phyloP scores from a whole-genome alignment of 2,329 filamentous ascomycete species.

The Nemania sp. region DNA sequence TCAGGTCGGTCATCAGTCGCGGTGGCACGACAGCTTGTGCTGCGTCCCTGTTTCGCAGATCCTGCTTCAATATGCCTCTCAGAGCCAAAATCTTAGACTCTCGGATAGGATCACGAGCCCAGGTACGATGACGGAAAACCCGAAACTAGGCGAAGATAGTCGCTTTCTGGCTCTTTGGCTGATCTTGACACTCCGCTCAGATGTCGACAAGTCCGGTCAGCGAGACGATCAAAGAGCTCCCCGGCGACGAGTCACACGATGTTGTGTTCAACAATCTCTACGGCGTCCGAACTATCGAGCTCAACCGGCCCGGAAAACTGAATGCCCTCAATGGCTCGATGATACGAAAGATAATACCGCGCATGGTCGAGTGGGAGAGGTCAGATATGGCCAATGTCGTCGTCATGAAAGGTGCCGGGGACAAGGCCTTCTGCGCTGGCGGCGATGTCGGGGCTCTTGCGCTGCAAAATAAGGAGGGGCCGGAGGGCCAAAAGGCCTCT shows the following conservation, averaged over 20 bases:
- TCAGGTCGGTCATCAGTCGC: slow-evolving; percentile 55
- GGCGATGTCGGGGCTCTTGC: slow-evolving; percentile 87
- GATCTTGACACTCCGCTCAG: slow-evolving; percentile 30
- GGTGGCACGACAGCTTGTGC: slow-evolving; percentile 55
- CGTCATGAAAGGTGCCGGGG: slow-evolving; percentile 86
- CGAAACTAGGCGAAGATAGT: too few relatives aligned
- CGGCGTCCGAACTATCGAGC: slow-evolving; percentile 87
- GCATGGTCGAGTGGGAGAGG: slow-evolving; percentile 90
- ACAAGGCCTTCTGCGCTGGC: slow-evolving; percentile 86
- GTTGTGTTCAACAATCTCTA: slow-evolving; percentile 89
- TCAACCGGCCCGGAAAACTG: slow-evolving; percentile 89
- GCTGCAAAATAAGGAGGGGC: slow-evolving; percentile 67
- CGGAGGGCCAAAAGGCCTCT: slow-evolving; percentile 73
- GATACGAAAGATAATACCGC: slow-evolving; percentile 89
- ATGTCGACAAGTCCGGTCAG: slow-evolving; percentile 42
- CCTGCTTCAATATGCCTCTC: slow-evolving; percentile 70
- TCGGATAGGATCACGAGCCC: slow-evolving; percentile 55
- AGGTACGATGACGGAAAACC: slow-evolving; percentile 44
- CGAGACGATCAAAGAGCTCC: slow-evolving; percentile 55
- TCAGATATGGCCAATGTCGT: slow-evolving; percentile 92
- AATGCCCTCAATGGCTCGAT: slow-evolving; percentile 94
- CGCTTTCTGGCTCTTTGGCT: background rate
- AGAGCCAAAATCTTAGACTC: slow-evolving; percentile 72
- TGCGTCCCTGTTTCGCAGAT: slow-evolving; percentile 48
- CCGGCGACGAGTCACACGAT: slow-evolving; percentile 79